Evolutionary conservation across 78 protist species (phyloP), one percentile per base, ranked within the genome.

Genomic region (Dictyostelium capitatum): DNA sequence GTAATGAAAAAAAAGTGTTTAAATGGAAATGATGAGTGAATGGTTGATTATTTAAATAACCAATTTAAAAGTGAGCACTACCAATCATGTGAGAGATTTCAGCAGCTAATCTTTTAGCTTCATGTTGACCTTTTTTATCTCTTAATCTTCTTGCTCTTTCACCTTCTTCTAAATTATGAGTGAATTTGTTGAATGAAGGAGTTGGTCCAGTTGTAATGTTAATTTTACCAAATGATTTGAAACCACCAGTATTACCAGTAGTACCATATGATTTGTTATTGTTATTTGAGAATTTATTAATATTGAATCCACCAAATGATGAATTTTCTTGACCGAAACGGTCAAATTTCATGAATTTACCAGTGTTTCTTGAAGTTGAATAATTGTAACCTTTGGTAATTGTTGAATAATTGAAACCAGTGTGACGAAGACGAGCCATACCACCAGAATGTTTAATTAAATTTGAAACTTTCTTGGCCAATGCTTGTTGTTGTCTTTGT

Each of bases 81-180:
- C 87, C 92, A 75, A 87, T 77, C 93, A 87, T 87, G 3, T 72
- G 50, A 0, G 92, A 30, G 50, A 85, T 75, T 70, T 56, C 70
- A 48, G 43, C 70, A 6, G 79, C 74, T 10, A 53, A 47, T 53
- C 70, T 67, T 62, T 87, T 87, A 1, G 83, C 84, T 17, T 59
- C 83, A 11, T 59, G 25, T 77, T 87, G 93, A 57, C 83, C 93
- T 46, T 48, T 62, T 54, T 87, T 87, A 50, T 87, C 93, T 9
- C 4, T 87, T 41, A 87, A 48, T 78, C 93, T 74, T 64, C 84
- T 74, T 74, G 77, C 64, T 48, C 93, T 47, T 64, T 87, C 93
- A 15, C 78, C 78, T 67, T 87, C 93, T n/a, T 77, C 84, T 20
- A 74, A 54, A 53, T 37, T 54, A 9, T 28, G 56, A 6, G 57